Base-by-base conservation (phyloP, 2,329 filamentous ascomycete genomes). In the Monosporascus sp. region DNA sequence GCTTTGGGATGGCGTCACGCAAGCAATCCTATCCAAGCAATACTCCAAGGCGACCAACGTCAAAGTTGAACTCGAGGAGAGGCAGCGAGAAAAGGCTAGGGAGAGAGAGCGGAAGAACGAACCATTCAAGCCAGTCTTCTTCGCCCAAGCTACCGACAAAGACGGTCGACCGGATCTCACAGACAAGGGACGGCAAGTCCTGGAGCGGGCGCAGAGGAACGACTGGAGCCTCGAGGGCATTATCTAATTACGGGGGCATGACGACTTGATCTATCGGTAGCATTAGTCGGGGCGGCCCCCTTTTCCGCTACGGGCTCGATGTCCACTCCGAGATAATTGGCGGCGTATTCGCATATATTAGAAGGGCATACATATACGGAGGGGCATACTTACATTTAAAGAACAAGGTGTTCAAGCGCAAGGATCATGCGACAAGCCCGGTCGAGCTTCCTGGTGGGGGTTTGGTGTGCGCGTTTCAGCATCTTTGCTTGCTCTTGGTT, bases 11-110 rank as follows among this genome's bases (percentile, higher is more conserved):
- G 83, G 82, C 24, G 93, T 99, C 45, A 97, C 94, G 18, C 80
- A 89, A 50, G 90, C 92, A 37, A 97, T 99, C 65, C 71, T 82
- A 22, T 75, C 84, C 56, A 95, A 92, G 72, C 90, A 96, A 67
- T 99, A 85, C 71, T 81, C 81, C 43, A 85, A 88, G 59, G 94
- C 94, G 7, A 99, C 94, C 22, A 83, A 81, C 20, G 75, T 94
- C 57, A 99, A 99, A 76, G 84, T 90, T 55, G 90, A 96, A 64
- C 82, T 99, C 11, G 94, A 99, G 71, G 94, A 99, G 70, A 79
- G 80, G 44, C 94, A 99, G 74, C 81, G 94, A 35, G 82, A 89
- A 64, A 93, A 90, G 73, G 92, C 90, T 1, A 85, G 90, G 24
- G 85, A 93, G 67, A 80, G 94, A 44, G 88, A 93, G 67, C 79